phyloP scores from a whole-genome alignment of 2,329 filamentous ascomycete genomes.

The Colletotrichum sp. region DNA sequence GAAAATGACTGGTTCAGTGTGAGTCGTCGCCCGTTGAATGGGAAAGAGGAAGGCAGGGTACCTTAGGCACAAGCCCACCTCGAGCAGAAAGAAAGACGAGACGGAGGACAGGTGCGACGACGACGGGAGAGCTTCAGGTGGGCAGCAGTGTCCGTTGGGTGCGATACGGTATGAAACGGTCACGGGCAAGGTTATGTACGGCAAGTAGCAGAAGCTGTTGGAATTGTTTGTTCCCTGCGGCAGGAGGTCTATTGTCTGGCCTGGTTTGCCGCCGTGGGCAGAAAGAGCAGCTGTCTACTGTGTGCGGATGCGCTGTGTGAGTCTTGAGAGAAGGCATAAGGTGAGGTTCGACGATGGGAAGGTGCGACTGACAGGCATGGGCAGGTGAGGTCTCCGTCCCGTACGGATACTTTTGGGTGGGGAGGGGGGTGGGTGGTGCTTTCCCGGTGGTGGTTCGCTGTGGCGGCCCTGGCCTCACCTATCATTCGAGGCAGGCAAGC shows the following conservation, averaged over 20 bases:
- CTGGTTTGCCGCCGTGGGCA: neutral
- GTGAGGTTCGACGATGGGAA: neutral
- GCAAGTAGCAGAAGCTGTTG: neutral
- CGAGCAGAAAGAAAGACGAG: neutral
- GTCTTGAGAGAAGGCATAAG: neutral
- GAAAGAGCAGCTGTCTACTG: neutral
- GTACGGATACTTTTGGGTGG: constrained; percentile 3
- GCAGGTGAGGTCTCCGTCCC: neutral
- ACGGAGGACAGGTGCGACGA: neutral
- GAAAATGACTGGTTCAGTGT: constrained; percentile 3
- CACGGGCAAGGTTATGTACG: neutral
- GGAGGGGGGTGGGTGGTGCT: neutral
- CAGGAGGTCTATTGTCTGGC: neutral
- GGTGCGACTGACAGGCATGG: neutral
- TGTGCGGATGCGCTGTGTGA: neutral
- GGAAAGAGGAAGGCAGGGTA: neutral
- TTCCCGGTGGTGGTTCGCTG: neutral
- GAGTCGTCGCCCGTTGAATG: neutral
- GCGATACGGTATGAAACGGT: neutral
- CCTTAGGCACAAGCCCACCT: neutral
- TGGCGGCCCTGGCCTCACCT: neutral
- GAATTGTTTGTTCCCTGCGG: neutral
- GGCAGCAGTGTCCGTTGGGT: neutral
- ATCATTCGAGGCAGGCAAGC: neutral
- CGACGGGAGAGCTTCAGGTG: neutral